Evolutionary conservation across 306 rosid genomes (phyloP).

Genomic region (Ochetophila trinervis): DNA sequence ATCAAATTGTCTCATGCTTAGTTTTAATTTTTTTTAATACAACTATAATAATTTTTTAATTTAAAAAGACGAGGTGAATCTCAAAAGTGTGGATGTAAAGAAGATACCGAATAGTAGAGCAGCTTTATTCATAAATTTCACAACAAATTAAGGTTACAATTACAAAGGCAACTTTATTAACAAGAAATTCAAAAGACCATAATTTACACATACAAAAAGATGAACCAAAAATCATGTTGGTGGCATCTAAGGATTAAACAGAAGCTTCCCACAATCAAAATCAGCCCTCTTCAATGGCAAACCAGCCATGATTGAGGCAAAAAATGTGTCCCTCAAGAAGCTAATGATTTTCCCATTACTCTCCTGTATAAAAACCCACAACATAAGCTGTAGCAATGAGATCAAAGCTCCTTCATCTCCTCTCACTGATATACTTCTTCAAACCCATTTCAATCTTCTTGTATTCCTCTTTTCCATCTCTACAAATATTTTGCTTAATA

Average conservation of each 20-base stretch:
- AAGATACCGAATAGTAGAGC: too few species aligned
- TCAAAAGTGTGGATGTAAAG: too few species aligned
- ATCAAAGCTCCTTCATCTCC: conserved; percentile 68
- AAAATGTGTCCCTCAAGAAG: conserved; percentile 49
- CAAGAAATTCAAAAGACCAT: too few species aligned
- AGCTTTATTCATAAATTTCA: too few species aligned
- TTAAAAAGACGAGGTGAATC: too few species aligned
- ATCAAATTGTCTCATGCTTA: too few species aligned
- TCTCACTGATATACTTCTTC: conserved; percentile 54
- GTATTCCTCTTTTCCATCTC: conserved; percentile 29
- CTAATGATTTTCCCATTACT: conserved; percentile 30
- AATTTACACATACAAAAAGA: neutral
- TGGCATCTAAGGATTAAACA: conserved; percentile 9
- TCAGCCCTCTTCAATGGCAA: conserved; percentile 25
- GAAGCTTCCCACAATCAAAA: conserved; percentile 61
- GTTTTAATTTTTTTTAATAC: too few species aligned
- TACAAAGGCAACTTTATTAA: too few species aligned
- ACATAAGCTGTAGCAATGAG: conserved; percentile 38
- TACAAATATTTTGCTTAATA: neutral
- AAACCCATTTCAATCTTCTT: conserved; percentile 44
- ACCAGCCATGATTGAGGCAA: conserved; percentile 30
- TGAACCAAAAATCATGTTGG: neutral
- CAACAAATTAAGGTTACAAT: too few species aligned
- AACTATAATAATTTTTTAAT: too few species aligned
- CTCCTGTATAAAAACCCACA: conserved; percentile 43